These are phyloP conservation scores for Teunomyces aglyptinius DNA, from an alignment of 805 yeast species.

Conservation along the genomic window DNA sequence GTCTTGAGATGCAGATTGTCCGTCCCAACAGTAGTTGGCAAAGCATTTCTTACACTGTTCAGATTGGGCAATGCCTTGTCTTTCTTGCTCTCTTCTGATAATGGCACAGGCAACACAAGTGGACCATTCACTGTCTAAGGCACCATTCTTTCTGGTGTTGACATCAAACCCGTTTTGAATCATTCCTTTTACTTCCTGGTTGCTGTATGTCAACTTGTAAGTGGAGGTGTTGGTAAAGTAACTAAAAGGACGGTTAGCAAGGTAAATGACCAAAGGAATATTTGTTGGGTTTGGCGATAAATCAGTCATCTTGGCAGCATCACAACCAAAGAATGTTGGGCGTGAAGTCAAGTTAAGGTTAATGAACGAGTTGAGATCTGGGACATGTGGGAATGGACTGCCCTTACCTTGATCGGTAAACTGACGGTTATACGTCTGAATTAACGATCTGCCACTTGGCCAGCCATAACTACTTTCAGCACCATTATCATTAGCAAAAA, in stretches of 20 bases:
- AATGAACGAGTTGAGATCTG: constrained; percentile 60
- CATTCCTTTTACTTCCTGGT: constrained; percentile 54
- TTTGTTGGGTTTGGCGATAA: constrained; percentile 23
- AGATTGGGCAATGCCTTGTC: constrained; percentile 54
- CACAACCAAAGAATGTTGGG: constrained; percentile 85
- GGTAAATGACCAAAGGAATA: constrained; percentile 76
- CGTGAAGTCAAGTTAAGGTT: constrained; percentile 57
- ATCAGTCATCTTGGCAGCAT: constrained; percentile 56
- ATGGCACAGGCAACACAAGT: constrained; percentile 82
- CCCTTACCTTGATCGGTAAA: constrained; percentile 45
- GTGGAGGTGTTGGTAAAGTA: constrained; percentile 70
- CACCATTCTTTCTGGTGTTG: constrained; percentile 60
- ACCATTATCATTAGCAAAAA: constrained; percentile 39
- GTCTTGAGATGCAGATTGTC: constrained; percentile 21
- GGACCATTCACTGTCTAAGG: constrained; percentile 65
- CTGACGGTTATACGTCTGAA: constrained; percentile 34
- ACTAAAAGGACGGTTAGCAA: constrained; percentile 69
- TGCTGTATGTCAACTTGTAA: constrained; percentile 57
- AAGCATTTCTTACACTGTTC: constrained; percentile 73
- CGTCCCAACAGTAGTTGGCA: constrained; percentile 73
- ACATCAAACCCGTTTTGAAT: constrained; percentile 74
- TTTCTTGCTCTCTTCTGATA: constrained; percentile 72
- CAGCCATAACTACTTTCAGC: constrained; percentile 31
- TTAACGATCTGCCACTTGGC: constrained; percentile 39
- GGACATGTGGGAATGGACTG: constrained; percentile 76